These are phyloP conservation scores for Trichoderma sp. DNA, from an alignment of 2,329 filamentous ascomycete species.

Conservation along the genomic window DNA sequence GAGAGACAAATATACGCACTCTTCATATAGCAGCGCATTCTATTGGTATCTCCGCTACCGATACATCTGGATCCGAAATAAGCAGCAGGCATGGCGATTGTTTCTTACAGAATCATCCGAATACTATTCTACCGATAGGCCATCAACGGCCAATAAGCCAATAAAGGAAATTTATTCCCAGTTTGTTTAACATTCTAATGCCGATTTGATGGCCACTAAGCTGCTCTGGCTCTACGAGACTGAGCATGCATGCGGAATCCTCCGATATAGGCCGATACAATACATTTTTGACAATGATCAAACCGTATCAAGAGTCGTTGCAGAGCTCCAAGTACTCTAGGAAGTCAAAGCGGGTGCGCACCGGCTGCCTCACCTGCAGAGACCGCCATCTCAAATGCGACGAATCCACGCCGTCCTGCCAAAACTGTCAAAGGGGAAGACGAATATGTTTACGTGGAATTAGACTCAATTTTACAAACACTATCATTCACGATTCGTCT, in stretches of 20 bases:
- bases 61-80: no score
- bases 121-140: not conserved
- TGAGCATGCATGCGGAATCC: not conserved
- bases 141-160: not conserved
- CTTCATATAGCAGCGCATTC: not conserved
- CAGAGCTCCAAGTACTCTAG: not conserved
- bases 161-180: not conserved
- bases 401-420: slow-evolving; percentile 63
- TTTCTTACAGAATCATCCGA: no score
- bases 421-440: slow-evolving; percentile 88
- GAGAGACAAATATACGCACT: not conserved
- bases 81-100: not conserved
- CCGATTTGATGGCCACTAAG: not conserved
- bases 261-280: not conserved
- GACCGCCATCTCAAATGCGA: slow-evolving; percentile 92
- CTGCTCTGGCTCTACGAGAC: not conserved
- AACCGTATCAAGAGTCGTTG: not conserved
- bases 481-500: slow-evolving; percentile 69
- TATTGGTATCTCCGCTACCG: no score
- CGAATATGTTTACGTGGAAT: slow-evolving; percentile 83
- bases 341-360: slow-evolving; percentile 75
- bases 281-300: not conserved
- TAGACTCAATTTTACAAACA: slow-evolving; percentile 88
- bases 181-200: not conserved
- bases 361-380: slow-evolving; percentile 86